Conservation (phyloP, 2,329 filamentous ascomycete species). For the Aspergillaceae sp. region DNA sequence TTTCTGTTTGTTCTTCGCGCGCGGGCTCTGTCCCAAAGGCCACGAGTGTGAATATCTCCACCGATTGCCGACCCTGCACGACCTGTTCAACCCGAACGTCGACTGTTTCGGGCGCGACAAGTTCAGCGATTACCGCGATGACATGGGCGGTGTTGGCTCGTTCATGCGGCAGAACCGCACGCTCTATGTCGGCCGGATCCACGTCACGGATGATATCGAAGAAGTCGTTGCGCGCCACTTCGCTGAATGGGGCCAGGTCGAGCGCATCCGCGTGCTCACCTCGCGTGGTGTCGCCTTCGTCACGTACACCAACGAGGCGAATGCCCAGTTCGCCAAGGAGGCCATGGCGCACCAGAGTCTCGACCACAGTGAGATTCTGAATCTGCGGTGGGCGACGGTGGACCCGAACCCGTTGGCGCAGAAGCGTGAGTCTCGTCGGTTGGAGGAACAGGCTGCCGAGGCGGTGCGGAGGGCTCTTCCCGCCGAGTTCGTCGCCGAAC, state of each 20-base stretch:
- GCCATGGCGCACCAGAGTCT: constrained; percentile 92
- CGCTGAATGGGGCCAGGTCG: constrained; percentile 90
- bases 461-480: constrained; percentile 82
- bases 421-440: constrained; percentile 74
- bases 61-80: constrained; percentile 73
- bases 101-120: constrained; percentile 95
- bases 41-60: constrained; percentile 93
- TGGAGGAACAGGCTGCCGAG: constrained; percentile 95
- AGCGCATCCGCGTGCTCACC: constrained; percentile 80
- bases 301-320: constrained; percentile 85
- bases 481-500: constrained; percentile 82
- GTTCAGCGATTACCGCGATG: constrained; percentile 84
- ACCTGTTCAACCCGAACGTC: constrained; percentile 86
- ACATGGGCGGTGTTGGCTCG: constrained; percentile 93
- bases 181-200: constrained; percentile 85
- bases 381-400: constrained; percentile 93
- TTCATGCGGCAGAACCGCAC: constrained; percentile 94
- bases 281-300: constrained; percentile 87
- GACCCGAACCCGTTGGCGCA: constrained; percentile 94
- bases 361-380: constrained; percentile 85
- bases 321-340: constrained; percentile 84
- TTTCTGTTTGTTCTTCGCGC: constrained; percentile 87
- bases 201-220: constrained; percentile 94
- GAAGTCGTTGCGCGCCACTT: constrained; percentile 93
- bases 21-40: constrained; percentile 65